Evolutionary conservation across 805 yeast species (phyloP), one percentile per base, ranked within the genome.

Genomic region (Nakazawaea wyomingensis): DNA sequence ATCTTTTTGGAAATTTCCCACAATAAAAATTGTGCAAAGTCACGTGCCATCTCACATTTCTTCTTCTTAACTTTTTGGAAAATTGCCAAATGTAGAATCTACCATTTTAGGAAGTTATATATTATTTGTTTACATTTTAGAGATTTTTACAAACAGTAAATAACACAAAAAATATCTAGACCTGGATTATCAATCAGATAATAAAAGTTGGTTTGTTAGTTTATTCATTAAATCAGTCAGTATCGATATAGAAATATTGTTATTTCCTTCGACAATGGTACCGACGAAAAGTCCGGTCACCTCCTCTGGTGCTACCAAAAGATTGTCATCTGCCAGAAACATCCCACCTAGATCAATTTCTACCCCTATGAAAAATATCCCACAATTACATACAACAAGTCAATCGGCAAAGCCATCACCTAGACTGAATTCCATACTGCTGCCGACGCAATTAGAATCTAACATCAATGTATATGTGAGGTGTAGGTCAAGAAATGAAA

Each of bases 401-500:
- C 29, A 26, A 20, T 8, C 27, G 10, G 21, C 32, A 14, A 32
- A 33, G 9, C 18, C 20, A 9, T 27, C 24, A 27, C 16, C 27
- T 10, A 19, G 30, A 34, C 27, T 28, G 21, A 11, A 17, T 9
- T 17, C 22, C 6, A 17, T 8, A 10, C 22, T 8, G 27, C 28
- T 8, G 7, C 14, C 17, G 20, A 17, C 21, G 18, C 22, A 32
- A 32, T 26, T 45, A 24, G 69, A 65, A 24, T 56, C 68, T 1
- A 78, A 79, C 48, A 79, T 81, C 37, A 72, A 72, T 39, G 87
- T 81, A 2, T 79, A 74, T 14, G 83, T 80, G 8, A 66, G 87
- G 48, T 78, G 85, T 51, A 62, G 87, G 44, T 81, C 81, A 3
- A 59, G 87, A 43, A 80, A 72, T 48, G 68, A 70, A 34, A 67